phyloP scores from a whole-genome alignment of 345 rosid genomes.

The Rhizophora apiculata region DNA sequence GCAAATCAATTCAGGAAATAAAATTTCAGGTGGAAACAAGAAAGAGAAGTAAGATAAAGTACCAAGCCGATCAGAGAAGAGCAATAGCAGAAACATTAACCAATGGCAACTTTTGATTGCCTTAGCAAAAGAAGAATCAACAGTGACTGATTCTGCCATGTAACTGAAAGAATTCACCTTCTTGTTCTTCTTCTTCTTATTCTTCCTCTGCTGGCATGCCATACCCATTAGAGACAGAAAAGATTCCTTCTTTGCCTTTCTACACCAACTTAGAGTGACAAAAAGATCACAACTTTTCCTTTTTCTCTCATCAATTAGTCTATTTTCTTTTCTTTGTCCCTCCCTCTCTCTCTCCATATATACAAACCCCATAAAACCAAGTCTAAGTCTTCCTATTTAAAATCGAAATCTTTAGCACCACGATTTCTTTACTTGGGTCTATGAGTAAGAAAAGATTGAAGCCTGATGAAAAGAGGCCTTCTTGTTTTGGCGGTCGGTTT shows the following conservation, averaged over 20 bases:
- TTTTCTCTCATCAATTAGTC: slow-evolving; percentile 3
- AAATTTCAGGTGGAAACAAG: not conserved
- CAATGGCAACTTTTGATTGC: slow-evolving; percentile 40
- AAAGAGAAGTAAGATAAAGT: slow-evolving; percentile 27
- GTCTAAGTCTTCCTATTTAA: not conserved
- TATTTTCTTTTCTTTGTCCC: not conserved
- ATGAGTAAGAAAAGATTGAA: not conserved
- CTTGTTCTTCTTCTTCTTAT: slow-evolving; percentile 8
- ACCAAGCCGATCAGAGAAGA: slow-evolving; percentile 52
- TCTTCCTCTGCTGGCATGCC: slow-evolving; percentile 23
- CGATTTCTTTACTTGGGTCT: not conserved
- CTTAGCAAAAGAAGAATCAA: slow-evolving; percentile 20
- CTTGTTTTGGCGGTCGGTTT: slow-evolving; percentile 41
- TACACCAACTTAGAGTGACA: not conserved
- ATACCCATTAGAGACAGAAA: slow-evolving; percentile 16
- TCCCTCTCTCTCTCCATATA: not conserved
- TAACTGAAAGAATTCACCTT: slow-evolving; percentile 20
- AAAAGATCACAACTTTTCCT: slow-evolving; percentile 3
- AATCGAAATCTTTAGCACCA: not conserved
- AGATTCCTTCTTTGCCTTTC: slow-evolving; percentile 24
- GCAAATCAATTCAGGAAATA: slow-evolving; percentile 2
- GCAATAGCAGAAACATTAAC: slow-evolving; percentile 32
- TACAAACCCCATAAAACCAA: not conserved
- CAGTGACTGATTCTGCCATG: slow-evolving; percentile 13
- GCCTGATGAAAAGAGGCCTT: not conserved